Conservation (phyloP, 176 grass and related monocot genomes). For the Cenchrus americanus region DNA sequence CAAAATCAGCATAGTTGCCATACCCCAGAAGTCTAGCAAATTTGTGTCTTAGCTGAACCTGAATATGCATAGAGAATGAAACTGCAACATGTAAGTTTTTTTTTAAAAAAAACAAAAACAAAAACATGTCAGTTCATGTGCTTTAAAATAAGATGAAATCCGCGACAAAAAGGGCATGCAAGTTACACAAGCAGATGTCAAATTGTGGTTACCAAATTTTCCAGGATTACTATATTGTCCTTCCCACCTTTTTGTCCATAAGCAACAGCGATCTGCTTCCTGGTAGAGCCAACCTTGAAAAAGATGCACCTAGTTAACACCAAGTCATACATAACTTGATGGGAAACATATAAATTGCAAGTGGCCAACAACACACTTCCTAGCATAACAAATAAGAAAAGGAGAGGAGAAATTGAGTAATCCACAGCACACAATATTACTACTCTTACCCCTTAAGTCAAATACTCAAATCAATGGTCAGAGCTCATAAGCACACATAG, state of each 20-base stretch:
- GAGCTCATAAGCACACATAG: background rate
- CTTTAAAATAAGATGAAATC: constrained; percentile 27
- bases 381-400: background rate
- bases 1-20: constrained; percentile 88
- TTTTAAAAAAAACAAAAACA: no score
- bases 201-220: constrained; percentile 79
- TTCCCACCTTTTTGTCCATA: constrained; percentile 87
- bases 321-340: constrained; percentile 8
- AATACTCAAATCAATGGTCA: background rate
- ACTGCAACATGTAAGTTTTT: constrained; percentile 28
- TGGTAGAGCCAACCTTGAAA: constrained; percentile 74
- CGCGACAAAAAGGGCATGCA: constrained; percentile 22
- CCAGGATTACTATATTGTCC: constrained; percentile 80
- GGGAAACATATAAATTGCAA: constrained; percentile 16
- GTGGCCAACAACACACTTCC: constrained; percentile 20
- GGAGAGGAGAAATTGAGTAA: background rate
- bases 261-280: constrained; percentile 74
- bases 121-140: constrained; percentile 29
- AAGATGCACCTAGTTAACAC: constrained; percentile 23
- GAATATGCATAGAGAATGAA: constrained; percentile 43
- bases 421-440: constrained; percentile 25
- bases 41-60: constrained; percentile 78
- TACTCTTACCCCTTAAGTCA: background rate
- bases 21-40: constrained; percentile 81
- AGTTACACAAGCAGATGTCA: constrained; percentile 10